Evolutionary conservation across 2,329 filamentous ascomycete genomes (phyloP).

Genomic region (Rhynchosporium secalis): DNA sequence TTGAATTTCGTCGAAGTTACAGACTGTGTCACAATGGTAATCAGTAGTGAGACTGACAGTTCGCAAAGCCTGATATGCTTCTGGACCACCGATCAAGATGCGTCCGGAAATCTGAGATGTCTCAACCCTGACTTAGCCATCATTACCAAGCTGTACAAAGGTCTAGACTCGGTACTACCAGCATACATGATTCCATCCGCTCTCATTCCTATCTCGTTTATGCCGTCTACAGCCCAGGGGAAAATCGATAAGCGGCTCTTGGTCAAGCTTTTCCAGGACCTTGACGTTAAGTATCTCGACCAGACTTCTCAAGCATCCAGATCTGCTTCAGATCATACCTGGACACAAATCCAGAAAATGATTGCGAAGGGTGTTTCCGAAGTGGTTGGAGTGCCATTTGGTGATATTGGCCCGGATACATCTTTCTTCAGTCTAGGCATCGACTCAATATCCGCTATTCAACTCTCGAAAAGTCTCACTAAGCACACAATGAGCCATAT

Average conservation of each 20-base stretch:
- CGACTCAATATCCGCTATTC: constrained; percentile 81
- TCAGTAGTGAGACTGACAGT: constrained; percentile 44
- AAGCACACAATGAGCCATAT: constrained; percentile 48
- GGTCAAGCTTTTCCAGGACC: constrained; percentile 45
- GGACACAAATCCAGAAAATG: constrained; percentile 55
- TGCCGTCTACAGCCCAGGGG: constrained; percentile 73
- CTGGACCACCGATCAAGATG: constrained; percentile 53
- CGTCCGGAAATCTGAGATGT: constrained; percentile 25
- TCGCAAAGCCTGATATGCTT: constrained; percentile 66
- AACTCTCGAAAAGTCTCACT: constrained; percentile 60
- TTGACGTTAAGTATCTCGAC: constrained; percentile 49
- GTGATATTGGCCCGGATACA: constrained; percentile 59
- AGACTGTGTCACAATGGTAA: constrained; percentile 65
- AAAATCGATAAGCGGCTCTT: constrained; percentile 68
- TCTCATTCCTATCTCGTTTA: constrained; percentile 65
- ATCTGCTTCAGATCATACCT: constrained; percentile 37
- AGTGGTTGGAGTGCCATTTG: constrained; percentile 47
- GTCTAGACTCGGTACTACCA: constrained; percentile 59
- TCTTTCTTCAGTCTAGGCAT: constrained; percentile 79
- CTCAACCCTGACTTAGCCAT: constrained; percentile 42
- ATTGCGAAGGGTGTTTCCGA: constrained; percentile 57
- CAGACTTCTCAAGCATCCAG: constrained; percentile 35
- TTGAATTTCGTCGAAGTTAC: constrained; percentile 51
- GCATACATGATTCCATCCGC: constrained; percentile 78
- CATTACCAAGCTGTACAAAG: constrained; percentile 52